Percentiles rank a stretch among this genome's conserved stretches.
These are phyloP conservation scores for Gaeumannomyces sp. DNA, from an alignment of 2,329 filamentous ascomycete species.

Conservation along the genomic window DNA sequence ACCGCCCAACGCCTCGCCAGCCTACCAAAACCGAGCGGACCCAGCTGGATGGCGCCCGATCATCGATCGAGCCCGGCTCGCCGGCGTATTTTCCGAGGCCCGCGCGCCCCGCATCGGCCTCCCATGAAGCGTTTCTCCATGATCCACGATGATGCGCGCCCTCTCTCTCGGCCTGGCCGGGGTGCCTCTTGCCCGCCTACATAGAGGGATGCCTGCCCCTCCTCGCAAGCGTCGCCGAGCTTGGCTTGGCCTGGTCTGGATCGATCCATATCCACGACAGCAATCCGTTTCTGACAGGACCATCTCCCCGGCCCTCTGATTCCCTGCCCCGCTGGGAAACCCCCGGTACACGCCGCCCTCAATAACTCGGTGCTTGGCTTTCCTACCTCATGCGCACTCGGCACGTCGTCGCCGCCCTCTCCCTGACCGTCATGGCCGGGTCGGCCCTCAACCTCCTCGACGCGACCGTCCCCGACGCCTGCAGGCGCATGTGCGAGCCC, in stretches of 20 bases:
- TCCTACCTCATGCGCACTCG: neutral
- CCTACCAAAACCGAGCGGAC: neutral
- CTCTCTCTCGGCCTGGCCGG: too few relatives aligned
- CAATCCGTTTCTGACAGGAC: neutral
- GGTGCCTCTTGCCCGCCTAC: neutral
- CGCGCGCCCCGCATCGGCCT: neutral
- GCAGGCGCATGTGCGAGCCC: slow-evolving; percentile 11
- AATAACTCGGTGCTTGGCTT: neutral
- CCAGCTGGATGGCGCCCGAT: neutral
- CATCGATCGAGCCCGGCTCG: neutral
- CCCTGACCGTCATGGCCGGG: neutral
- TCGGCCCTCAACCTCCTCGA: slow-evolving; percentile 8
- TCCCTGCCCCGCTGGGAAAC: neutral
- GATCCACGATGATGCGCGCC: neutral
- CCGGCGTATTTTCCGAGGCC: neutral
- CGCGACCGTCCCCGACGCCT: slow-evolving; percentile 8
- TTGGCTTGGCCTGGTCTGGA: neutral
- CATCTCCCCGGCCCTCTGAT: neutral
- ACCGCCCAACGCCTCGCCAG: neutral
- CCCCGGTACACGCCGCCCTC: too few relatives aligned
- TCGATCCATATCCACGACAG: neutral
- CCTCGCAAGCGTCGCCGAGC: neutral
- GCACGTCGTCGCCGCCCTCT: neutral
- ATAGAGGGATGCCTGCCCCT: neutral
- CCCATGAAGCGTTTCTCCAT: neutral